These are phyloP conservation scores for Alternaria gansuensis DNA, from an alignment of 2,329 filamentous ascomycete genomes.

Conservation along the genomic window DNA sequence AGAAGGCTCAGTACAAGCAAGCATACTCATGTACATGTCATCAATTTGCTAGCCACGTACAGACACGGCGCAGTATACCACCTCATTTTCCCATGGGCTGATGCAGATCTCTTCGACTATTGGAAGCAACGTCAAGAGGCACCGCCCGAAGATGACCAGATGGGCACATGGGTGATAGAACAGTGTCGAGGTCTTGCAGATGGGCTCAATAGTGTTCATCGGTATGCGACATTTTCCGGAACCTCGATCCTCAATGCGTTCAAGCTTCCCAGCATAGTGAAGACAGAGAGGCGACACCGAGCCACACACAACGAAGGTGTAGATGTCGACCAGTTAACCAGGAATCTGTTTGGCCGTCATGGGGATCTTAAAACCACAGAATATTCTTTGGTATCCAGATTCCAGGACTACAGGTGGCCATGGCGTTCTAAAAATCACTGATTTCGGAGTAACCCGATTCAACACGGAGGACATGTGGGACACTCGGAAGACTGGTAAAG, in stretches of 20 bases:
- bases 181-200: slow-evolving; percentile 19
- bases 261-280: background rate
- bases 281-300: background rate
- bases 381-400: slow-evolving; percentile 47
- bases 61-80: background rate
- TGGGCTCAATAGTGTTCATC: slow-evolving; percentile 13
- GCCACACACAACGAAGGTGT: background rate
- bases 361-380: slow-evolving; percentile 52
- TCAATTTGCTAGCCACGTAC: slow-evolving; percentile 11
- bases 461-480: slow-evolving; percentile 11
- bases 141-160: background rate
- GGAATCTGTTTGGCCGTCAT: slow-evolving; percentile 41
- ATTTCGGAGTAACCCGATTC: slow-evolving; percentile 39
- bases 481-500: background rate
- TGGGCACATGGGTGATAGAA: slow-evolving; percentile 2
- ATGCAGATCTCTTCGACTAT: slow-evolving; percentile 15
- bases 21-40: background rate
- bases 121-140: background rate
- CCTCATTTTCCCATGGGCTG: slow-evolving; percentile 22
- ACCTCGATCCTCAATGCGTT: background rate
- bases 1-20: background rate
- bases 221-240: slow-evolving; percentile 9
- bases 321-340: background rate
- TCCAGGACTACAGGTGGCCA: background rate
- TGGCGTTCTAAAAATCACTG: slow-evolving; percentile 45